Evolutionary conservation across 2,329 filamentous ascomycete genomes (phyloP).

Genomic region (Aspergillus pseudoterreus): DNA sequence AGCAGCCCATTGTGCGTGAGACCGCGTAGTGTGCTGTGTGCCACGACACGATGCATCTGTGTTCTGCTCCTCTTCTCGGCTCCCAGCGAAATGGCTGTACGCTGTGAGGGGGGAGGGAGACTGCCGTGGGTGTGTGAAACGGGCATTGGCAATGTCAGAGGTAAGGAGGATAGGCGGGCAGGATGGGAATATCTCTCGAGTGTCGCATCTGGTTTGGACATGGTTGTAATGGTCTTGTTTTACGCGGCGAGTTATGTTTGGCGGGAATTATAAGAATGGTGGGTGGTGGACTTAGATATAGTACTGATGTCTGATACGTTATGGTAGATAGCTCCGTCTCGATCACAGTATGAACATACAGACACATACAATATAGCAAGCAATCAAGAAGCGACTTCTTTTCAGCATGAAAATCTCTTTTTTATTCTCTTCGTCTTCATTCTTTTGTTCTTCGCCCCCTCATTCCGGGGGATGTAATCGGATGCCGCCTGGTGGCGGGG

Average conservation of each 20-base stretch:
- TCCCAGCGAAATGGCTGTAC: not conserved
- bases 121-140: too few relatives aligned
- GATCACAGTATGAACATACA: not conserved
- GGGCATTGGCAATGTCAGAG: too few relatives aligned
- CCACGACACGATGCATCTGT: not conserved
- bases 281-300: not conserved
- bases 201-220: too few relatives aligned
- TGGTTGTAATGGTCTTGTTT: too few relatives aligned
- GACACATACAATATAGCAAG: not conserved
- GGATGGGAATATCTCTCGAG: too few relatives aligned
- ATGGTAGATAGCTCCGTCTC: not conserved
- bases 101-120: too few relatives aligned
- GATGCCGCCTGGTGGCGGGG: not conserved
- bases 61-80: not conserved
- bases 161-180: too few relatives aligned
- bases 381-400: not conserved
- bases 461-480: not conserved
- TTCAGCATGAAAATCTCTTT: not conserved
- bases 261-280: not conserved
- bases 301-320: not conserved
- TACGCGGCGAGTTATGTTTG: too few relatives aligned
- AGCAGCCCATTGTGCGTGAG: constrained; percentile 1
- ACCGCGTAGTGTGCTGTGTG: not conserved
- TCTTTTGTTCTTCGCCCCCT: constrained; percentile 1
- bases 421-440: not conserved